These are phyloP conservation scores for Yamadazyma dushanensis DNA, from an alignment of 1,139 yeast genomes.

Conservation along the genomic window DNA sequence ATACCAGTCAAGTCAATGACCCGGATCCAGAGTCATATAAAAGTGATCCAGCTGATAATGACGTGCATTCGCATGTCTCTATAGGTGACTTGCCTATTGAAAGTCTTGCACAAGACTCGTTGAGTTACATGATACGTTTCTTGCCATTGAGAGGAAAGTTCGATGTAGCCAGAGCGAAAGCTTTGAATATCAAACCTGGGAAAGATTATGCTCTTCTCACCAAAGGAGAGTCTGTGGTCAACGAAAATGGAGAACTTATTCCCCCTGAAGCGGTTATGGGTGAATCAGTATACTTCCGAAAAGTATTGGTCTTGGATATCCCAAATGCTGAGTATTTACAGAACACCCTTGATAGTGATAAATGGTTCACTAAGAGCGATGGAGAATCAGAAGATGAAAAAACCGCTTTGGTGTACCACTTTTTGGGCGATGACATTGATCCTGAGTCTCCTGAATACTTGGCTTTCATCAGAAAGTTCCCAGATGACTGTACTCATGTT, in stretches of 20 bases:
- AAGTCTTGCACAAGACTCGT: conserved; percentile 27
- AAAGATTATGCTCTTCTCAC: conserved; percentile 57
- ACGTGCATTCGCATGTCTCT: conserved; percentile 43
- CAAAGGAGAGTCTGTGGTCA: conserved; percentile 56
- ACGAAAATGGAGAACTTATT: conserved; percentile 59
- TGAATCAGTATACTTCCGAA: conserved; percentile 55
- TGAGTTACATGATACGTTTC: conserved; percentile 64
- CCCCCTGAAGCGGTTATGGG: conserved; percentile 75
- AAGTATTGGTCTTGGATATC: conserved; percentile 70
- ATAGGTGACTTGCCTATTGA: conserved; percentile 12
- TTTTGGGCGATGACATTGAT: conserved; percentile 65
- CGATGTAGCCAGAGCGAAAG: conserved; percentile 60
- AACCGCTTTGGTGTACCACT: conserved; percentile 66
- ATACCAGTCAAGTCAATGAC: conserved; percentile 36
- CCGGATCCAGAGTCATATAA: conserved; percentile 41
- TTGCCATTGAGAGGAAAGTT: conserved; percentile 79
- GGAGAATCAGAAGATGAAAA: conserved; percentile 34
- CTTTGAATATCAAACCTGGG: conserved; percentile 71
- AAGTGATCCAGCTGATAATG: conserved; percentile 40
- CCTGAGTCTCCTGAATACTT: conserved; percentile 48
- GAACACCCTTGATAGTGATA: conserved; percentile 34
- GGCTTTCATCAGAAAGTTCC: conserved; percentile 47
- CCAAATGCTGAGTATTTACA: conserved; percentile 58
- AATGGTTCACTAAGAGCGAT: conserved; percentile 24
- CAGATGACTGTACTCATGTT: conserved; percentile 55